These are phyloP conservation scores for Dactylella cylindrospora DNA, from an alignment of 2,329 filamentous ascomycete genomes.

Conservation along the genomic window DNA sequence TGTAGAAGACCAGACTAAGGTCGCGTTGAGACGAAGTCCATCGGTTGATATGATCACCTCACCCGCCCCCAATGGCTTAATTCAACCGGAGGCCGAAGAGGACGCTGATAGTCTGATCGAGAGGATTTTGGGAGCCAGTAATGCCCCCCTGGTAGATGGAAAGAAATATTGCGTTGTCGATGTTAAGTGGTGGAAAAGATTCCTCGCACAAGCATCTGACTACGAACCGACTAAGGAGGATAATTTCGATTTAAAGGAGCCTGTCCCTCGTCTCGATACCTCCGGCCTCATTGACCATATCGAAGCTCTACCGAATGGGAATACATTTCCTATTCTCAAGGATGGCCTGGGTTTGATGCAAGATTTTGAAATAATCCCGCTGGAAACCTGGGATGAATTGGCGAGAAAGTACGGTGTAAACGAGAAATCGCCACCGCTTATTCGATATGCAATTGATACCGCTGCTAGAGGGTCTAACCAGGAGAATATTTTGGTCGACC, in stretches of 20 bases:
- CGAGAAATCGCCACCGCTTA: constrained; percentile 69
- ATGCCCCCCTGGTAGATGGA: constrained; percentile 65
- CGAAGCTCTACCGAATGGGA: constrained; percentile 21
- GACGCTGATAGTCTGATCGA: constrained; percentile 70
- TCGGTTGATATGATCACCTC: constrained; percentile 42
- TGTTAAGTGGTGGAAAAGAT: constrained; percentile 72
- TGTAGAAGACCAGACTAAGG: constrained; percentile 3
- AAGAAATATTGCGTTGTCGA: constrained; percentile 77
- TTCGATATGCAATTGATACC: constrained; percentile 76
- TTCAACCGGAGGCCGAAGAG: constrained; percentile 18
- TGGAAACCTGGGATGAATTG: constrained; percentile 78
- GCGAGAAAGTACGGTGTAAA: constrained; percentile 78
- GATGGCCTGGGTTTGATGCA: constrained; percentile 56
- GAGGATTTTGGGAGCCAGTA: constrained; percentile 58
- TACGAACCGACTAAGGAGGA: constrained; percentile 50
- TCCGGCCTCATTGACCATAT: constrained; percentile 20
- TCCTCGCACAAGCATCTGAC: constrained; percentile 61
- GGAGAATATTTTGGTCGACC: constrained; percentile 75
- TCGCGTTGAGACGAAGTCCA: constrained; percentile 22
- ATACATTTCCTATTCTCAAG: constrained; percentile 32
- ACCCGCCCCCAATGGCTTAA: constrained; percentile 16
- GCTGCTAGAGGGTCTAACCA: constrained; percentile 59
- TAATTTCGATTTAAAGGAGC: constrained; percentile 72
- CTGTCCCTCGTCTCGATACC: constrained; percentile 57
- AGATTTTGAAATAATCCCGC: constrained; percentile 74